Evolutionary conservation across 768 basidiomycete genomes (phyloP).

Genomic region (Chalciporus pseudorubinellus): DNA sequence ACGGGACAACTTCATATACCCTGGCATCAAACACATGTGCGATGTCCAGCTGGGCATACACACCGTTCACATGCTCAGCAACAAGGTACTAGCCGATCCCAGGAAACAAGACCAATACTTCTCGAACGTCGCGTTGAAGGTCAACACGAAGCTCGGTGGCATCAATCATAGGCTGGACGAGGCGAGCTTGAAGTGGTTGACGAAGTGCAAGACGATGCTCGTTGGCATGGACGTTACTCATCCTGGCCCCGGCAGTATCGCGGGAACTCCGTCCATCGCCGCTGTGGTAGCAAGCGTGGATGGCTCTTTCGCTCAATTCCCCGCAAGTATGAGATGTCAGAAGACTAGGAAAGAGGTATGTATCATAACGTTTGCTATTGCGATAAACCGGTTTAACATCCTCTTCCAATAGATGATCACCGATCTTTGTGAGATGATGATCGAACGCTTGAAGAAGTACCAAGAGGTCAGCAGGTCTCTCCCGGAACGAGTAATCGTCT

Average conservation of each 20-base stretch:
- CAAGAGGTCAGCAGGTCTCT: conserved; percentile 53
- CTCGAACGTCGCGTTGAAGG: conserved; percentile 77
- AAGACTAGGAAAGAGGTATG: conserved; percentile 33
- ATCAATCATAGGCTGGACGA: conserved; percentile 73
- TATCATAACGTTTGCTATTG: neutral
- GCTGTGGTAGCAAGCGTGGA: conserved; percentile 81
- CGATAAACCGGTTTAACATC: neutral
- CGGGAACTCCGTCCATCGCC: conserved; percentile 79
- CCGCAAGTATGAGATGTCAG: conserved; percentile 71
- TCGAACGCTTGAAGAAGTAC: conserved; percentile 63
- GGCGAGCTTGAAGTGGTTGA: conserved; percentile 60
- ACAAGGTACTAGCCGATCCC: conserved; percentile 57
- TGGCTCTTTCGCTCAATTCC: conserved; percentile 68
- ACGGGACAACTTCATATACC: conserved; percentile 74
- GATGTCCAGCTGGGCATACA: conserved; percentile 73
- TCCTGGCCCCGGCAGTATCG: conserved; percentile 61
- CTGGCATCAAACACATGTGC: conserved; percentile 75
- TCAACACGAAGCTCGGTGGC: conserved; percentile 82
- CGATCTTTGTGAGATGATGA: conserved; percentile 62
- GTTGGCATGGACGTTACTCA: conserved; percentile 87
- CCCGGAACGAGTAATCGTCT: conserved; percentile 69
- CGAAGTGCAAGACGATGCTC: conserved; percentile 69
- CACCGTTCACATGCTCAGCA: conserved; percentile 68
- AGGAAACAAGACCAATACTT: conserved; percentile 76
- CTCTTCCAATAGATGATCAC: conserved; percentile 59